These are phyloP conservation scores for Fraxinus sp. DNA, from an alignment of 305 asterid genomes.

Conservation along the genomic window DNA sequence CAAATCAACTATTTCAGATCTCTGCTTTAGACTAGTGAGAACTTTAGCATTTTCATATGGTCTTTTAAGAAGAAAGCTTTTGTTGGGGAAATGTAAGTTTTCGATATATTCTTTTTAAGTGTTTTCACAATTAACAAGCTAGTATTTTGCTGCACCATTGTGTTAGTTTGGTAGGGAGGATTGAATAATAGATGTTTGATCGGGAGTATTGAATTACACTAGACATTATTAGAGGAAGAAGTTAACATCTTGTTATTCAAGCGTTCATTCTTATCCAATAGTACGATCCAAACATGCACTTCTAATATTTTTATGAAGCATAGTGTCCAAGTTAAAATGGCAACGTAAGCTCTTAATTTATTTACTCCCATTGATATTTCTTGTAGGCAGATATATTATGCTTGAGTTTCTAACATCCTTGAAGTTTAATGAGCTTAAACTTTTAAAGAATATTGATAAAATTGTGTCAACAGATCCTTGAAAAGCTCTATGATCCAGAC, in stretches of 20 bases:
- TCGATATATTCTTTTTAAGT: background rate
- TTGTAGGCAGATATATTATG: background rate
- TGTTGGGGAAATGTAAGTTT: background rate
- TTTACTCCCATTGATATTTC: background rate
- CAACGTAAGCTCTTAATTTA: background rate
- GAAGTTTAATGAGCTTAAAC: background rate
- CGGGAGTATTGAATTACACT: background rate
- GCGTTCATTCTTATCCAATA: background rate
- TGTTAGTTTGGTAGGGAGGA: background rate
- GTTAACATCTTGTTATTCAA: background rate
- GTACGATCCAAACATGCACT: background rate
- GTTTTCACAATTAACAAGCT: background rate
- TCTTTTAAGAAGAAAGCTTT: background rate
- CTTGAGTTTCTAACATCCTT: background rate
- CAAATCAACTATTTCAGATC: background rate
- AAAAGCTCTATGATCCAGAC: slow-evolving; percentile 58
- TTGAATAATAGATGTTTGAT: background rate
- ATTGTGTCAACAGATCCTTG: slow-evolving; percentile 61
- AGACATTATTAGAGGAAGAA: background rate
- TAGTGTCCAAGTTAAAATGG: background rate
- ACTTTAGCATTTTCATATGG: background rate
- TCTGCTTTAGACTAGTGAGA: background rate
- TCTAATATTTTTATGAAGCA: background rate
- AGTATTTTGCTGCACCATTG: background rate
- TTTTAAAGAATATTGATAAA: slow-evolving; percentile 6